A percentile compares a stretch with the other conserved stretches of the same genome.
Evolutionary conservation across 495 filamentous ascomycete genomes (phyloP).

Genomic region (Gamarada debralockiae): DNA sequence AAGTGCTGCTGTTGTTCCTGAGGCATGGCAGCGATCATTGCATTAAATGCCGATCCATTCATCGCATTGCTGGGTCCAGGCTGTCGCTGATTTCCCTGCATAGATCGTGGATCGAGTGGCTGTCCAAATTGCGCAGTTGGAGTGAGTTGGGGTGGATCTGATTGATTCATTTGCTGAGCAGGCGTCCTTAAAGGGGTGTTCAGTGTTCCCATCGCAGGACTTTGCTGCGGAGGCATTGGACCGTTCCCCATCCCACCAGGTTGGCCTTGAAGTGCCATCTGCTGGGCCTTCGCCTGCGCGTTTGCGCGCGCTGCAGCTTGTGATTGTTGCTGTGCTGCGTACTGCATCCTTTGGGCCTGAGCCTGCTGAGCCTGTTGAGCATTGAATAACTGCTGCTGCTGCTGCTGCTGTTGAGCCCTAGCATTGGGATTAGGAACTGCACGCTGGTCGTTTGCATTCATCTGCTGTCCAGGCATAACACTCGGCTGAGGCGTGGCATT

Average conservation of each 20-base stretch:
- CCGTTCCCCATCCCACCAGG: conserved; percentile 37
- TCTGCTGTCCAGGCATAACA: conserved; percentile 28
- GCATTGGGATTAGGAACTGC: conserved; percentile 18
- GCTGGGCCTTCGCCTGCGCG: conserved; percentile 32
- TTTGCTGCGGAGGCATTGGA: conserved; percentile 41
- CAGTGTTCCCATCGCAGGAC: conserved; percentile 45
- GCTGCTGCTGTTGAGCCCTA: conserved; percentile 35
- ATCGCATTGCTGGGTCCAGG: conserved; percentile 25
- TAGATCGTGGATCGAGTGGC: conserved; percentile 39
- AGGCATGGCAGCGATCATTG: conserved; percentile 28
- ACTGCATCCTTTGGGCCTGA: conserved; percentile 23
- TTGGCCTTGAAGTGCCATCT: conserved; percentile 41
- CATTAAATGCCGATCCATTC: too few relatives aligned
- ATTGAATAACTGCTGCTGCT: conserved; percentile 33
- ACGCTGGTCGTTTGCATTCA: conserved; percentile 32
- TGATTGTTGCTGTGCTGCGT: conserved; percentile 13
- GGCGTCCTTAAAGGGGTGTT: conserved; percentile 41
- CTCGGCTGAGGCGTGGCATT: conserved; percentile 36
- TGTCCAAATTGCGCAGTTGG: conserved; percentile 35
- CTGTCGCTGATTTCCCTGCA: conserved; percentile 33
- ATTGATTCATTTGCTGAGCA: conserved; percentile 36
- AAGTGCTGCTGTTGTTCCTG: conserved; percentile 29
- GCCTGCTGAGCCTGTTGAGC: conserved; percentile 21
- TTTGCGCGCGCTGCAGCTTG: conserved; percentile 32
- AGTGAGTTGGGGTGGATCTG: conserved; percentile 26